Evolutionary conservation across 495 filamentous ascomycete species (phyloP).

Genomic region (Hypoxylon intermedium): DNA sequence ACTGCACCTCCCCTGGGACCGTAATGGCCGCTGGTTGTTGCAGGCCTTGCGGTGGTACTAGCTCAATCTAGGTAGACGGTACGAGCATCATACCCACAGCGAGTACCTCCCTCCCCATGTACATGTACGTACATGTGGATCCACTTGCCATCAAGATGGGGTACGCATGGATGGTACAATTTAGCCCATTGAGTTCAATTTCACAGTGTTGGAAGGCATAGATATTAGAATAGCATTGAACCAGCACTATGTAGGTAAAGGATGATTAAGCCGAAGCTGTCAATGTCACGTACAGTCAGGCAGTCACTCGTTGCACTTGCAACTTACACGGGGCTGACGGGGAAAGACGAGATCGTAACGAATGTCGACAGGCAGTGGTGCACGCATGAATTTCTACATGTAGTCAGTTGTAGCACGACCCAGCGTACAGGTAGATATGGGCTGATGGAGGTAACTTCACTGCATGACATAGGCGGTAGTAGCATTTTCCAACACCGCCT

Average conservation of each 20-base stretch:
- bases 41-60: slow-evolving; percentile 11
- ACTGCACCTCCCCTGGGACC: too few species aligned
- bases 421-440: slow-evolving; percentile 24
- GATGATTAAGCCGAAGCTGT: too few species aligned
- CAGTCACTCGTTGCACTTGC: too few species aligned
- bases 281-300: too few species aligned
- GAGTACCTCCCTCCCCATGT: slow-evolving; percentile 5
- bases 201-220: too few species aligned
- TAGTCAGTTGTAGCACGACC: slow-evolving; percentile 24
- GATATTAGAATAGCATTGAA: too few species aligned
- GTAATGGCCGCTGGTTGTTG: slow-evolving; percentile 17
- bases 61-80: slow-evolving; percentile 12
- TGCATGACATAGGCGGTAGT: slow-evolving; percentile 32
- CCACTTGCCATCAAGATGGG: not conserved
- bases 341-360: slow-evolving; percentile 1
- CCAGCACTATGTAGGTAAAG: too few species aligned
- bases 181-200: too few species aligned
- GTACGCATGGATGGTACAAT: slow-evolving; percentile 4
- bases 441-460: slow-evolving; percentile 20
- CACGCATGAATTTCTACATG: slow-evolving; percentile 21
- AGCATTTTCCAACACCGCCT: slow-evolving; percentile 19
- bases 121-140: not conserved
- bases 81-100: slow-evolving; percentile 16
- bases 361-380: not conserved
- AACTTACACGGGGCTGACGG: too few species aligned